Base-by-base conservation (phyloP, 805 yeast genomes). In the Ogataea trehaloabstinens region DNA sequence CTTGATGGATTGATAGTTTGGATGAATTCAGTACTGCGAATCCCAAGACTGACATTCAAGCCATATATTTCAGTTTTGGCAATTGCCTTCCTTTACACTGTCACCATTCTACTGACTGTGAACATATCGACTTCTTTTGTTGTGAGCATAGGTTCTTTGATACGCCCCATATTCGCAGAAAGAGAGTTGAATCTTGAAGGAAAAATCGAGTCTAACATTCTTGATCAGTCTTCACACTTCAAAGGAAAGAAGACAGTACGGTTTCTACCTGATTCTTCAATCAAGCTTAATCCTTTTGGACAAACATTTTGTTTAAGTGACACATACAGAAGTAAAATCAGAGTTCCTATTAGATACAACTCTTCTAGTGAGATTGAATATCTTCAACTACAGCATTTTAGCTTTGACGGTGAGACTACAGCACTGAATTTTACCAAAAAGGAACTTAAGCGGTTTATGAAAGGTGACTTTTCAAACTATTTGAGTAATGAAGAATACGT, bases 251-350 rank as follows among this genome's bases (percentile, higher is more conserved):
- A 86, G 54, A 85, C 90, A 1, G 82, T 93, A 45, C 85, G 90
- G 54, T 85, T 85, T 45, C 67, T 93, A 24, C 98, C 99, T 0
- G 97, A 91, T 61, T 84, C 95, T 31, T 82, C 95, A 0, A 96
- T 95, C 4, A 69, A 72, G 52, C 64, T 93, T 51, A 88, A 90
- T 47, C 96, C 96, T 3, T 75, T 78, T 50, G 76, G 71, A 35
- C 78, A 75, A 20, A 69, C 76, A 4, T 74, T 73, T 44, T 93
- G 99, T 64, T 48, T 84, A 31, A 74, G 75, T 13, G 48, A 56
- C 11, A 38, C 41, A 6, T 54, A 44, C 53, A 58, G 35, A 54
- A 52, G 58, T 24, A 52, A 58, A 11, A 45, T 73, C 20, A 60
- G 67, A 24, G 67, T 89, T 43, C 96, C 98, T 5, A 68, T 93